Percentiles rank a stretch among this genome's conserved stretches.
Evolutionary conservation across 176 grass and related monocot genomes (phyloP).

Genomic region (Paspalum notatum): DNA sequence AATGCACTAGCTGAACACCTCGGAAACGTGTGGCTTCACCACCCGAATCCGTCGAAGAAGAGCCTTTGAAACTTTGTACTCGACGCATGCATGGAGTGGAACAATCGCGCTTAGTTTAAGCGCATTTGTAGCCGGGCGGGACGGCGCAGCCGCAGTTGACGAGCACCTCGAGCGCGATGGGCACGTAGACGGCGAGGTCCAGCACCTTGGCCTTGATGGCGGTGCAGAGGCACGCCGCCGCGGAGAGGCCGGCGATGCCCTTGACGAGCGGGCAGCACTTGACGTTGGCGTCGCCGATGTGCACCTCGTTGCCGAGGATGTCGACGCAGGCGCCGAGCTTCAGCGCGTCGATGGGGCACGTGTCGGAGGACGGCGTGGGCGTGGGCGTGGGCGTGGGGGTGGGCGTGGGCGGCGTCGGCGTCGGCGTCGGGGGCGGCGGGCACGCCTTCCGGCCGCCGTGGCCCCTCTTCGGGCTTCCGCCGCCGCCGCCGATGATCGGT

Average conservation of each 20-base stretch:
- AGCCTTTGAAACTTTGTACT: constrained; percentile 5
- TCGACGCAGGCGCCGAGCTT: constrained; percentile 66
- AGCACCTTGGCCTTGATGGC: constrained; percentile 72
- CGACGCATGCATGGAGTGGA: neutral
- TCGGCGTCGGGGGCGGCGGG: constrained; percentile 39
- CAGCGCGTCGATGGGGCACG: constrained; percentile 62
- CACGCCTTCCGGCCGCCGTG: constrained; percentile 53
- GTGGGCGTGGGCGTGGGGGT: constrained; percentile 25
- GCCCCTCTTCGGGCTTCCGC: constrained; percentile 22
- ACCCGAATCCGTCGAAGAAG: constrained; percentile 18
- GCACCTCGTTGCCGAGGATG: constrained; percentile 55
- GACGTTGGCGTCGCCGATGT: constrained; percentile 58
- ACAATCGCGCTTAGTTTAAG: constrained; percentile 9
- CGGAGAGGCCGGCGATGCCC: constrained; percentile 49
- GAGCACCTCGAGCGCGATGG: constrained; percentile 60
- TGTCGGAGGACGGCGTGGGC: constrained; percentile 40
- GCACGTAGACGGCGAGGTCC: constrained; percentile 50
- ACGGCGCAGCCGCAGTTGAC: constrained; percentile 60
- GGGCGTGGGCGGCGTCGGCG: constrained; percentile 12
- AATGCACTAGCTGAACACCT: constrained; percentile 36
- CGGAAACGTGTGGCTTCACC: constrained; percentile 45
- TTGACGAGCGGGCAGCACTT: constrained; percentile 59
- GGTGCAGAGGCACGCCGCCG: constrained; percentile 70
- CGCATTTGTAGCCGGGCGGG: constrained; percentile 72
- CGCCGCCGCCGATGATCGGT: constrained; percentile 13